Base-by-base conservation (phyloP, 2,329 filamentous ascomycete genomes). In the Fusarium staphyleae region DNA sequence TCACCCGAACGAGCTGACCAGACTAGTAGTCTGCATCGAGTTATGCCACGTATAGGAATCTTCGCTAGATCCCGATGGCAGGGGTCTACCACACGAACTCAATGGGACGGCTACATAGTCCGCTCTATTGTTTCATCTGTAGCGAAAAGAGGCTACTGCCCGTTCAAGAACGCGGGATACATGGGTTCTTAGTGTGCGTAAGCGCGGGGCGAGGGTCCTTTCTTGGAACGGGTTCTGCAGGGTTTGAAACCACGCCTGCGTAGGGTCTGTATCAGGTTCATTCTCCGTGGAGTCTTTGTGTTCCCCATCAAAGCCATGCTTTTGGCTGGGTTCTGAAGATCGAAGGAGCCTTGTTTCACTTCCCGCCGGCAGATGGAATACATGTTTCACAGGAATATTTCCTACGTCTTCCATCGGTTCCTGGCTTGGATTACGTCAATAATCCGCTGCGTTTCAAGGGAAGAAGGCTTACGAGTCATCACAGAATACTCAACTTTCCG, bases 21-120 rank as follows among this genome's bases (percentile, higher is more conserved):
- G 37, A 35, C 51, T 45, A 47, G 40, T n/a, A 16, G 28, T n/a
- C 33, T 42, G 48, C 53, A 28, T 10, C 19, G 14, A 62, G 56
- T 62, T 62, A 58, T 60, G 45, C 63, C 63, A 66, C 63, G 55
- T 41, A 52, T 66, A 63, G 63, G 63, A 66, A 46, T 39, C 42
- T n/a, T 32, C 24, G 39, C 11, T 29, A 4, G 28, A 30, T 9
- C 45, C 53, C 57, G 48, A 30, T 8, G 16, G 18, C 57, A 62
- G 46, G 63, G 60, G 28, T 16, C 13, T 28, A 16, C 33, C n/a
- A 26, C 43, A 28, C 22, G 32, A 29, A 29, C 33, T 37, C 19
- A 44, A 44, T 36, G 40, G 11, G 33, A 42, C 52, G 51, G 40
- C 42, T 35, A n/a, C n/a, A n/a, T n/a, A n/a, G n/a, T 46, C 28